A percentile compares a stretch with the other conserved stretches of the same genome.
These are phyloP conservation scores for Bassia scoparia DNA, from an alignment of 148 eudicot species.

Conservation along the genomic window DNA sequence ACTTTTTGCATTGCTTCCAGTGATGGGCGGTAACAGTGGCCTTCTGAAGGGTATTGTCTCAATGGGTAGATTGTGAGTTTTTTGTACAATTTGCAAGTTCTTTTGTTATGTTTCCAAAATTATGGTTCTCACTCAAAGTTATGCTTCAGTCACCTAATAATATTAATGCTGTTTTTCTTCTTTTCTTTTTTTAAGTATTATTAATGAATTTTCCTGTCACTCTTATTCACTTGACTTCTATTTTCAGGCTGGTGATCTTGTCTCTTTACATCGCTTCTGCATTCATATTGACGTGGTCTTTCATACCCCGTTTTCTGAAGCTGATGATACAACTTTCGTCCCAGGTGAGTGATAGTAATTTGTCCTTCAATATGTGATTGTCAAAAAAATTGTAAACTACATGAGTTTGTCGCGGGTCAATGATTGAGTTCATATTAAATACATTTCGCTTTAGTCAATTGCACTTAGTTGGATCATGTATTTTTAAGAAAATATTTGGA, in stretches of 20 bases:
- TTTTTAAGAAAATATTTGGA: neutral
- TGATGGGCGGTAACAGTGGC: slow-evolving; percentile 91
- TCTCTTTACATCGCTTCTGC: slow-evolving; percentile 65
- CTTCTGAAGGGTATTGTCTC: slow-evolving; percentile 72
- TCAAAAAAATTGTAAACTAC: neutral
- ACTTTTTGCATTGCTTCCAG: slow-evolving; percentile 94
- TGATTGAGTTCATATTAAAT: neutral
- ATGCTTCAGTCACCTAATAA: neutral
- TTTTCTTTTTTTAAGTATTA: no score
- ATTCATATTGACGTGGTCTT: slow-evolving; percentile 78
- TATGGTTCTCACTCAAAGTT: slow-evolving; percentile 1
- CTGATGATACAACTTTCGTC: slow-evolving; percentile 89
- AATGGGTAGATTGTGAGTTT: slow-evolving; percentile 87
- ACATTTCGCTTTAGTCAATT: neutral
- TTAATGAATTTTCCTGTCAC: neutral
- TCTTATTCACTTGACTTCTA: slow-evolving; percentile 13
- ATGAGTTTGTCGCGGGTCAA: neutral
- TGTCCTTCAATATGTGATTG: neutral
- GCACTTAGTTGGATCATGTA: neutral
- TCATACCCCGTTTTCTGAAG: slow-evolving; percentile 89
- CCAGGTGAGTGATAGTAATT: slow-evolving; percentile 50
- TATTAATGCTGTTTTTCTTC: no score
- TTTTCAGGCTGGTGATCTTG: slow-evolving; percentile 69
- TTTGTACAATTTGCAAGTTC: slow-evolving; percentile 1
- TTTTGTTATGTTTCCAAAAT: neutral